Conservation (phyloP, 805 yeast genomes). For the Trichomonascus vanleenenianus region DNA sequence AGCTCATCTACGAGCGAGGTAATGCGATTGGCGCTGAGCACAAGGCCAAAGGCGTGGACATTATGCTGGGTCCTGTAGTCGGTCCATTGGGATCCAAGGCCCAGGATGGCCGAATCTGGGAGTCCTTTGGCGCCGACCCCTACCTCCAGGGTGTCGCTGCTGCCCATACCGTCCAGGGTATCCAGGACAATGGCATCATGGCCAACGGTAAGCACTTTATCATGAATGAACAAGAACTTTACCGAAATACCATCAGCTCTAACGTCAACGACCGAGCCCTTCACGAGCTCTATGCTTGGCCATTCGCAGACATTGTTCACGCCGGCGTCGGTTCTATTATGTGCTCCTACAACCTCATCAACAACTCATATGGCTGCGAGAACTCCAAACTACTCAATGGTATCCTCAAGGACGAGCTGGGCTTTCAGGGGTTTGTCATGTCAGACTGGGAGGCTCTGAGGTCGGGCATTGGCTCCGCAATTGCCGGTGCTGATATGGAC, state of each 20-base stretch:
- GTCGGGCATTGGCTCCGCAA: slow-evolving; percentile 42
- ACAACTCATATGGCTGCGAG: slow-evolving; percentile 51
- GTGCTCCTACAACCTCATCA: slow-evolving; percentile 51
- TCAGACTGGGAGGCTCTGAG: slow-evolving; percentile 55
- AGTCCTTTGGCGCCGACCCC: slow-evolving; percentile 54
- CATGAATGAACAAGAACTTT: slow-evolving; percentile 50
- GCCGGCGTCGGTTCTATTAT: slow-evolving; percentile 54
- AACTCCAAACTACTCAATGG: slow-evolving; percentile 47
- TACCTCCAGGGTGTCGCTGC: slow-evolving; percentile 49
- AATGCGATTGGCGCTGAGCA: slow-evolving; percentile 49
- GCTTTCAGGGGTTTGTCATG: slow-evolving; percentile 57
- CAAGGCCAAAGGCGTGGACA: slow-evolving; percentile 45
- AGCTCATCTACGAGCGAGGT: slow-evolving; percentile 43
- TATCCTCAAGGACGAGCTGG: slow-evolving; percentile 50
- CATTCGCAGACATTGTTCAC: slow-evolving; percentile 52
- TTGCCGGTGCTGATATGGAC: slow-evolving; percentile 57
- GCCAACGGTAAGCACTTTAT: slow-evolving; percentile 47
- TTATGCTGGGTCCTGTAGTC: slow-evolving; percentile 46
- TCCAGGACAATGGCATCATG: slow-evolving; percentile 51
- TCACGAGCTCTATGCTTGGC: slow-evolving; percentile 58
- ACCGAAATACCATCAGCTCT: slow-evolving; percentile 43
- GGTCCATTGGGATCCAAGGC: slow-evolving; percentile 59
- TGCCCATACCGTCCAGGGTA: slow-evolving; percentile 43
- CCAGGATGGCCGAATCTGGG: slow-evolving; percentile 58
- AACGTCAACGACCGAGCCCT: slow-evolving; percentile 51